Evolutionary conservation across 495 filamentous ascomycete genomes (phyloP).

Genomic region (Margaritispora aquatica): DNA sequence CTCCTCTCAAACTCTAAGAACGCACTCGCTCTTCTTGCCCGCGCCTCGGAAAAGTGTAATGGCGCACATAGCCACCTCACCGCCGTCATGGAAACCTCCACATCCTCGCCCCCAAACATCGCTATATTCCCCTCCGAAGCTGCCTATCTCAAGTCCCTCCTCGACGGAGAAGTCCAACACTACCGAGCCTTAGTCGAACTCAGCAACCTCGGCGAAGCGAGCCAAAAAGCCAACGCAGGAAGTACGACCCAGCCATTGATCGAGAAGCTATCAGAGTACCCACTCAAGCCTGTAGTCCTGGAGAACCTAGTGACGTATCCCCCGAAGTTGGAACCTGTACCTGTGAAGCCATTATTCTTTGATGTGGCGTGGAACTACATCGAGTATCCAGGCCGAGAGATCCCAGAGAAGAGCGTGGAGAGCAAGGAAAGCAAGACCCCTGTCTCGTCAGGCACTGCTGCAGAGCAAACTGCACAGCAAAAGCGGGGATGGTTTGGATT

Average conservation of each 20-base stretch:
- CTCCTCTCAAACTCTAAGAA: constrained; percentile 67
- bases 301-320: constrained; percentile 80
- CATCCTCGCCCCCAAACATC: constrained; percentile 44
- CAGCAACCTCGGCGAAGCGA: constrained; percentile 45
- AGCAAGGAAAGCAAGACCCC: constrained; percentile 21
- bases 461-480: constrained; percentile 47
- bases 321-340: constrained; percentile 72
- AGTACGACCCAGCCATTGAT: constrained; percentile 44
- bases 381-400: constrained; percentile 68
- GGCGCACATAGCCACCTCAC: constrained; percentile 34
- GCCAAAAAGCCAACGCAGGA: constrained; percentile 10
- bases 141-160: constrained; percentile 47
- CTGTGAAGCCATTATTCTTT: constrained; percentile 93
- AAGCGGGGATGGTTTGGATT: constrained; percentile 89
- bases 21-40: constrained; percentile 77
- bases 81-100: constrained; percentile 14
- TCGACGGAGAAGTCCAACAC: constrained; percentile 64
- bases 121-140: constrained; percentile 52
- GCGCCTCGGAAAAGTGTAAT: constrained; percentile 40
- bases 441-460: constrained; percentile 24
- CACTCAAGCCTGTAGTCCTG: constrained; percentile 56
- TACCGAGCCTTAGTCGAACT: constrained; percentile 80
- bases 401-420: constrained; percentile 8
- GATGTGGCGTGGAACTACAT: constrained; percentile 99
- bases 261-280: constrained; percentile 69